Percentiles rank a stretch among this genome's conserved stretches.
phyloP scores from a whole-genome alignment of 1,284 basidiomycete genomes.

The Ganoderma boninense region DNA sequence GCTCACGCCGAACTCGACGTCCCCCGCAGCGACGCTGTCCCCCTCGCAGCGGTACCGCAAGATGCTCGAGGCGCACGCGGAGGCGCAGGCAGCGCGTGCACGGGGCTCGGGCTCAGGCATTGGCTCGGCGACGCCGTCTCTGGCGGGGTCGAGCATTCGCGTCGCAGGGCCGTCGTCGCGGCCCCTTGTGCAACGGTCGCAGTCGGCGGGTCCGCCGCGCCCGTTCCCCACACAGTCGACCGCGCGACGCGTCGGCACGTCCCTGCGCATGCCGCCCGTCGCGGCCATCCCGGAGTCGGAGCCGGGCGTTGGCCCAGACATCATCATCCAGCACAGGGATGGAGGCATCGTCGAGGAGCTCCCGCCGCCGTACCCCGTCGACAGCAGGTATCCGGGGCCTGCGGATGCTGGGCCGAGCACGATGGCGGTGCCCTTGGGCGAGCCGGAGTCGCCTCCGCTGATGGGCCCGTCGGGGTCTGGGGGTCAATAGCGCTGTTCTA shows the following conservation, averaged over 20 bases:
- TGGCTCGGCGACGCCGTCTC: not conserved
- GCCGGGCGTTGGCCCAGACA: constrained; percentile 33
- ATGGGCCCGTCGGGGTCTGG: not conserved
- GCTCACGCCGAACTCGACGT: constrained; percentile 28
- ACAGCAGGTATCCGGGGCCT: not conserved
- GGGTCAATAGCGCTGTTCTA: not conserved
- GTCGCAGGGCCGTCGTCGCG: constrained; percentile 19
- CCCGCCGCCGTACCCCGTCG: constrained; percentile 40
- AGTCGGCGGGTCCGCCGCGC: constrained; percentile 19
- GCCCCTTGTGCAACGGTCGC: constrained; percentile 23
- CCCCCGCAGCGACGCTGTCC: constrained; percentile 25
- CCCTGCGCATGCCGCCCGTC: constrained; percentile 29
- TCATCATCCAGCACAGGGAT: constrained; percentile 45
- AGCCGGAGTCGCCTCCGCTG: not conserved
- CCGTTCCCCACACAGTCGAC: constrained; percentile 23
- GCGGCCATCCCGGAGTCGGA: constrained; percentile 31
- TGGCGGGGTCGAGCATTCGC: not conserved
- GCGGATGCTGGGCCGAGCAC: not conserved
- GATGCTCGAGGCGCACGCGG: constrained; percentile 30
- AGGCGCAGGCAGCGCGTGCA: constrained; percentile 27
- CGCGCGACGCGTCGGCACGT: constrained; percentile 27
- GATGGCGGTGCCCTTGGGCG: not conserved
- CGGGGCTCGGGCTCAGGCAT: constrained; percentile 11
- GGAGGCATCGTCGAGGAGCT: constrained; percentile 44
- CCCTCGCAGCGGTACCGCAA: constrained; percentile 33